Base-by-base conservation (phyloP, 441 rosid genomes). In the Hypseocharis bilobata region DNA sequence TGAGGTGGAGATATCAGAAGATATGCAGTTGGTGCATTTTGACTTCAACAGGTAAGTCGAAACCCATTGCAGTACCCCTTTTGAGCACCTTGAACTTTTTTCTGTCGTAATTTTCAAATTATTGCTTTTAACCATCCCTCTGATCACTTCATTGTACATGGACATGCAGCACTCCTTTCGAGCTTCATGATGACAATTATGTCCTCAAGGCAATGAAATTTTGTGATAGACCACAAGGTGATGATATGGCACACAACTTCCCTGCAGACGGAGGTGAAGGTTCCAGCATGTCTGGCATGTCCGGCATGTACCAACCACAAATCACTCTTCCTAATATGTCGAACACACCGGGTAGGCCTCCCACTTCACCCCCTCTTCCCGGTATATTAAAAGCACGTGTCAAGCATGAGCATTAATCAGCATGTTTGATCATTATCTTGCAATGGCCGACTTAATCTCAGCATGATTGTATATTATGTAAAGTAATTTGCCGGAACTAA, bases 11-110 rank as follows among this genome's bases (percentile, higher is more conserved):
- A 91, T 93, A 81, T 93, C 99, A 45, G 99, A 93, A 84, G 99
- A 93, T 75, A 93, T 93, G 99, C 99, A 93, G 87, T 84, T 93
- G 40, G 97, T 93, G 64, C 99, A 93, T 77, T 93, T 93, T n/a
- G 99, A 91, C 82, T 91, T 93, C 75, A 91, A 87, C 76, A 93
- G 93, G 99, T 93, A 73, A 66, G 61, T n/a, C 10, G 40, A 47
- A 13, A 6, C 13, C 8, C 25, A 1, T 16, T 30, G 34, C 0
- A 0, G 0, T 0, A 6, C 6, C 1, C 22, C 23, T 17, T 47
- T 47, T 5, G 3, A 38, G 20, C 16, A 6, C 26, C 28, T 22
- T 60, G 1, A 0, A 32, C 44, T 27, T 25, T n/a, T n/a, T n/a
- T n/a, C n/a, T n/a, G n/a, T n/a, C n/a, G n/a, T n/a, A n/a, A n/a